A percentile compares a stretch with the other conserved stretches of the same genome.
These are phyloP conservation scores for Bryoerythrophyllum caledonicum DNA, from an alignment of 225 moss, liverwort and hornwort genomes.

Conservation along the genomic window DNA sequence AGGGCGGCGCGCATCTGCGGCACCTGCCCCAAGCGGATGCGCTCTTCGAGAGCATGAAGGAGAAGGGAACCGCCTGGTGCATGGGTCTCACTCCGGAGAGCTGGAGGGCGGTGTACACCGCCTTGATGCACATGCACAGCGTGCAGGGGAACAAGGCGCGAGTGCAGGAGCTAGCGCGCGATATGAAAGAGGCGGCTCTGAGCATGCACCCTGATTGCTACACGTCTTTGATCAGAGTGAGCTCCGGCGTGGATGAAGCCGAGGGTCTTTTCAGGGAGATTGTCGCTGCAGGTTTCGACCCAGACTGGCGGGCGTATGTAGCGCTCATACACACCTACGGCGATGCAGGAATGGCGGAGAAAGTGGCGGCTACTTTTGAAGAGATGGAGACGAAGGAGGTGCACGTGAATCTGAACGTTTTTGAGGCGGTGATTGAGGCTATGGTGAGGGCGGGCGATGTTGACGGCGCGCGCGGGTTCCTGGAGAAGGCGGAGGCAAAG, in stretches of 20 bases:
- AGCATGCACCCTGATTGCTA: constrained; percentile 64
- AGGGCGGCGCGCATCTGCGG: constrained; percentile 48
- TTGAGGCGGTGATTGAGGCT: constrained; percentile 73
- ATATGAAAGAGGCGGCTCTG: constrained; percentile 68
- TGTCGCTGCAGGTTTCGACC: constrained; percentile 54
- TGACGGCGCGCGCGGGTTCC: constrained; percentile 53
- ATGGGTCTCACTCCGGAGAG: constrained; percentile 34
- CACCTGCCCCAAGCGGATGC: constrained; percentile 76
- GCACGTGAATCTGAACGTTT: constrained; percentile 51
- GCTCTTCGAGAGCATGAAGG: constrained; percentile 65
- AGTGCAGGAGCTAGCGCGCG: constrained; percentile 53
- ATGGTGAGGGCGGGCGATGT: constrained; percentile 47
- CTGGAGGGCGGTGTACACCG: constrained; percentile 60
- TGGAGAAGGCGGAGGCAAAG: constrained; percentile 62
- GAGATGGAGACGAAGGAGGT: constrained; percentile 60
- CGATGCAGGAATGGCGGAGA: constrained; percentile 58
- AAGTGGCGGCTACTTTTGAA: constrained; percentile 56
- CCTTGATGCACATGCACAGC: constrained; percentile 71
- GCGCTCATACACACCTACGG: constrained; percentile 81
- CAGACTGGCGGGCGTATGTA: constrained; percentile 63
- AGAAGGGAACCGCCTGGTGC: constrained; percentile 36
- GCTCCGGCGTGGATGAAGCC: constrained; percentile 58
- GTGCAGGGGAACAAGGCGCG: constrained; percentile 61
- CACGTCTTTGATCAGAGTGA: constrained; percentile 65
- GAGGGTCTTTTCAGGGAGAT: constrained; percentile 68